Percentiles rank a stretch among this genome's conserved stretches.
Conservation (phyloP, 345 rosid species). For the Hibiscus trionum region DNA sequence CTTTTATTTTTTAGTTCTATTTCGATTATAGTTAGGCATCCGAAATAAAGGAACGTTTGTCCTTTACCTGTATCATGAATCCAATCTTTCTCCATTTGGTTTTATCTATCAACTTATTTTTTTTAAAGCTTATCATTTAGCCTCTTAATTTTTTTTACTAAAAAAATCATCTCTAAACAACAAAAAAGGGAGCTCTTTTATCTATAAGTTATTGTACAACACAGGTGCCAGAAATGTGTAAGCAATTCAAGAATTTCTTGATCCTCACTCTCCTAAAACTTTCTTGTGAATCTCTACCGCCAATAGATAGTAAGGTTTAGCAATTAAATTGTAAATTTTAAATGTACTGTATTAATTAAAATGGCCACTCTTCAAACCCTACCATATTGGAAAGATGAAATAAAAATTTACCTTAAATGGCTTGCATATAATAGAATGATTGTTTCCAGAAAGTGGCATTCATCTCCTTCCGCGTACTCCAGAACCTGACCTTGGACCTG, state of each 20-base stretch:
- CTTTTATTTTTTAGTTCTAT: no score
- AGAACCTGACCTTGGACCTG: slow-evolving; percentile 55
- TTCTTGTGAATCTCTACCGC: slow-evolving; percentile 5
- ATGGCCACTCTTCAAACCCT: slow-evolving; percentile 1
- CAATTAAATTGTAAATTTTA: slow-evolving; percentile 10
- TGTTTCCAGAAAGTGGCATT: slow-evolving; percentile 6
- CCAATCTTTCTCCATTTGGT: no score
- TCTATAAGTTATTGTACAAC: not conserved
- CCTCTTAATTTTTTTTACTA: no score
- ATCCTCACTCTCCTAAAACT: not conserved
- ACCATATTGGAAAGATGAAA: not conserved
- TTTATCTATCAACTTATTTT: no score
- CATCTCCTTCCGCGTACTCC: slow-evolving; percentile 63
- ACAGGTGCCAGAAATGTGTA: not conserved
- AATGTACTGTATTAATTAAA: slow-evolving; percentile 2
- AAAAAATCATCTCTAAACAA: no score
- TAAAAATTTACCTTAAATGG: no score
- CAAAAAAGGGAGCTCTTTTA: no score
- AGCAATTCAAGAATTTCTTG: slow-evolving; percentile 10
- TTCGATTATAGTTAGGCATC: no score
- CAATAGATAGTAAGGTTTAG: slow-evolving; percentile 6
- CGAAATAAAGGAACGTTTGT: no score
- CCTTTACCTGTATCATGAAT: no score
- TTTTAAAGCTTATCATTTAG: no score
- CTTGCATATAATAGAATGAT: slow-evolving; percentile 6